Evolutionary conservation across 1,139 yeast genomes (phyloP).

Genomic region (Zygosaccharomyces pseudobailii): DNA sequence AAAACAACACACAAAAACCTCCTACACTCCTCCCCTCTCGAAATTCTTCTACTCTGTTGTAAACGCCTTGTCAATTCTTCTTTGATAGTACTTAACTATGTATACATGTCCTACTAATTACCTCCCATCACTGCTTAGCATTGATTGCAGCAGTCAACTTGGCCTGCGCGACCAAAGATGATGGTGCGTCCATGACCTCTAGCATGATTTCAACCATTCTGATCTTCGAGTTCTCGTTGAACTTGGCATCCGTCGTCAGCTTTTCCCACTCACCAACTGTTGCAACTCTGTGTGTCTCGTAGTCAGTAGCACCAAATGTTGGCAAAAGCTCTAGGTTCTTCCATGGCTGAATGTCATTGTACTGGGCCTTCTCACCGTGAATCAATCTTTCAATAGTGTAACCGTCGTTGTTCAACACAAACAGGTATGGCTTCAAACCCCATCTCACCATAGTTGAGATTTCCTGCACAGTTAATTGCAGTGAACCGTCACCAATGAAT

Average conservation of each 20-base stretch:
- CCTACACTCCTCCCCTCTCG: too few relatives aligned
- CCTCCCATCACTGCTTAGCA: conserved; percentile 35
- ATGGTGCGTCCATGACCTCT: conserved; percentile 79
- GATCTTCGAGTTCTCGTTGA: conserved; percentile 49
- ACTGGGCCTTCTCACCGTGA: conserved; percentile 71
- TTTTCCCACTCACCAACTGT: conserved; percentile 65
- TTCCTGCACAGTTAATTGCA: conserved; percentile 84
- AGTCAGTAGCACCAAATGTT: conserved; percentile 62
- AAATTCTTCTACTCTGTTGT: too few relatives aligned
- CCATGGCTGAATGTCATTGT: conserved; percentile 84
- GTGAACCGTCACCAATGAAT: conserved; percentile 87
- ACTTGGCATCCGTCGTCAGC: conserved; percentile 49
- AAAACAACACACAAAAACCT: too few relatives aligned
- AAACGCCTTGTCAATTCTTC: too few relatives aligned
- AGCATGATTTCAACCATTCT: conserved; percentile 77
- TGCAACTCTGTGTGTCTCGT: conserved; percentile 47
- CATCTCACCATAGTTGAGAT: conserved; percentile 79
- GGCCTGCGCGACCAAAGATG: conserved; percentile 67
- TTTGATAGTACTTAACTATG: too few relatives aligned
- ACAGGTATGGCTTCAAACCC: conserved; percentile 74
- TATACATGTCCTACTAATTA: too few relatives aligned
- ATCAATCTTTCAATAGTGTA: conserved; percentile 86
- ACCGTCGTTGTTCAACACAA: conserved; percentile 80
- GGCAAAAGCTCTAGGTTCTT: conserved; percentile 64
- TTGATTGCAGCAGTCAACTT: conserved; percentile 69